phyloP scores from a whole-genome alignment of 2,329 filamentous ascomycete genomes.

The Byssothecium circinans region DNA sequence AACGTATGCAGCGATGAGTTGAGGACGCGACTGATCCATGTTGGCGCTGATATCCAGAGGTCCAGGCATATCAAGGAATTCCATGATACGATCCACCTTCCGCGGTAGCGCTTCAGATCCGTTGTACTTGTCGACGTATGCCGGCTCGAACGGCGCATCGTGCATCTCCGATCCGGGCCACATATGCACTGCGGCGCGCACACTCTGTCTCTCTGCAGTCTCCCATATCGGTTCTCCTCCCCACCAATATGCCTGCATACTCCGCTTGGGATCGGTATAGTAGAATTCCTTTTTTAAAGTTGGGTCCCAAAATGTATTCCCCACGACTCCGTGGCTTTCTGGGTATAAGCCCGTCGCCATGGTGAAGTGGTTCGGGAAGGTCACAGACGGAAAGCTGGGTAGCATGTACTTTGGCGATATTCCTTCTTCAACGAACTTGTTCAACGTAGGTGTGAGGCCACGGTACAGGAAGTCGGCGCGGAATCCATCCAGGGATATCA shows the following conservation, averaged over 20 bases:
- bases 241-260: constrained; percentile 91
- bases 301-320: constrained; percentile 94
- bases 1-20: constrained; percentile 92
- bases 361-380: constrained; percentile 93
- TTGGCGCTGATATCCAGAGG: constrained; percentile 59
- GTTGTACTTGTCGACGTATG: constrained; percentile 83
- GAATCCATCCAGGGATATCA: constrained; percentile 95
- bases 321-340: constrained; percentile 88
- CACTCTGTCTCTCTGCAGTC: constrained; percentile 80
- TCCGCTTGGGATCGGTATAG: constrained; percentile 75
- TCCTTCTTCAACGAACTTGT: constrained; percentile 75
- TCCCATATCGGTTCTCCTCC: constrained; percentile 91
- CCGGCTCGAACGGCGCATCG: constrained; percentile 72
- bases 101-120: constrained; percentile 70
- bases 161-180: constrained; percentile 96
- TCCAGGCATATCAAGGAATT: constrained; percentile 82
- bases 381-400: constrained; percentile 93
- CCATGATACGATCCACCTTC: constrained; percentile 79
- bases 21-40: constrained; percentile 65
- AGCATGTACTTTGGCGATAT: constrained; percentile 91
- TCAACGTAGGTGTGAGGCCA: constrained; percentile 79
- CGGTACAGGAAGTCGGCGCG: constrained; percentile 88
- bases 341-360: constrained; percentile 90
- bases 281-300: constrained; percentile 76
- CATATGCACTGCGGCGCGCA: constrained; percentile 89